Percentiles rank a stretch among this genome's conserved stretches.
These are phyloP conservation scores for Aphanomyces cochlioides DNA, from an alignment of 352 stramenopile species.

Conservation along the genomic window DNA sequence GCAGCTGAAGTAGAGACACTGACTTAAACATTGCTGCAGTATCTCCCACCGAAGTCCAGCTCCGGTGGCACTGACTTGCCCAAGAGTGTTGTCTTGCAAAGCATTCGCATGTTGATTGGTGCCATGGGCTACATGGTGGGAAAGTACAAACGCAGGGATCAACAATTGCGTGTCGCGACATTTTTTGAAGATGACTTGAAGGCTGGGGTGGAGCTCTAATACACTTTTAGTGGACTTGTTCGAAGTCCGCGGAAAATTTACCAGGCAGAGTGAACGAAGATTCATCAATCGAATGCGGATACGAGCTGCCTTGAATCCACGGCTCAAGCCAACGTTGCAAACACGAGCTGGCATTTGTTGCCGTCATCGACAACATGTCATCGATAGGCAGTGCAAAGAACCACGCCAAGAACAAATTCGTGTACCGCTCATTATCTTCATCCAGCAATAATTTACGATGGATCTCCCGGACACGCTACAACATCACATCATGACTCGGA, in stretches of 20 bases:
- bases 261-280: conserved; percentile 17
- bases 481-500: not conserved
- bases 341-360: conserved; percentile 62
- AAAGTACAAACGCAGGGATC: conserved; percentile 69
- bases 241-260: not conserved
- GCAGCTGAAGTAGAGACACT: conserved; percentile 69
- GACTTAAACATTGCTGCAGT: conserved; percentile 66
- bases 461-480: conserved; percentile 57
- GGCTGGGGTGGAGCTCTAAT: not conserved
- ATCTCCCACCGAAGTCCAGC: conserved; percentile 64
- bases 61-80: conserved; percentile 54
- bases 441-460: conserved; percentile 60
- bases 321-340: conserved; percentile 74
- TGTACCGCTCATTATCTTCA: conserved; percentile 35
- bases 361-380: conserved; percentile 51
- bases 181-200: conserved; percentile 42
- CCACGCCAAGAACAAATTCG: conserved; percentile 72
- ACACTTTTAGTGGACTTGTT: not conserved
- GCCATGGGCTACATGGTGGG: conserved; percentile 59
- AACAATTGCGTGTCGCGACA: conserved; percentile 60
- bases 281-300: conserved; percentile 21
- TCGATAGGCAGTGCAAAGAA: conserved; percentile 71
- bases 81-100: conserved; percentile 68
- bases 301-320: conserved; percentile 37
- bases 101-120: conserved; percentile 62